phyloP scores from a whole-genome alignment of 371 early-diverging fungal species.

The Conidiobolus incongruus region DNA sequence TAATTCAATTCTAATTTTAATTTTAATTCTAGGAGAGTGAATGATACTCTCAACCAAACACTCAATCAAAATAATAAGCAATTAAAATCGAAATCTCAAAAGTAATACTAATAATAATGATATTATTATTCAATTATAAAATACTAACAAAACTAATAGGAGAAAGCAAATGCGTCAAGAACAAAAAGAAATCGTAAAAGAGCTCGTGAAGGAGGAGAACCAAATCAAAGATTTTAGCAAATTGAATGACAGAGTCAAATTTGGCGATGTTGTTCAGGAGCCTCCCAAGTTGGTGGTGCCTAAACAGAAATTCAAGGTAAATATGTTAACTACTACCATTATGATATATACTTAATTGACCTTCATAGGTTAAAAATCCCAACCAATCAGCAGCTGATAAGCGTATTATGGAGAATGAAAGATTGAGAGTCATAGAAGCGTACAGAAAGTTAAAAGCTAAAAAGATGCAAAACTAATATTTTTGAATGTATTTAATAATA shows the following conservation, averaged over 20 bases:
- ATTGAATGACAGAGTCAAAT: constrained; percentile 1
- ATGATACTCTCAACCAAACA: not conserved
- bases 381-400: not conserved
- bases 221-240: constrained; percentile 1
- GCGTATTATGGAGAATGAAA: constrained; percentile 1
- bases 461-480: no score
- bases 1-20: no score
- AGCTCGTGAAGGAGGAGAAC: not conserved
- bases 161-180: not conserved
- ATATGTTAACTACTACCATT: no score
- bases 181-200: not conserved
- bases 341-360: no score
- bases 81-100: not conserved
- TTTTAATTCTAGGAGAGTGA: no score
- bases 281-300: not conserved
- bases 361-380: not conserved
- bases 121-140: not conserved
- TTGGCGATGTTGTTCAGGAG: constrained; percentile 4
- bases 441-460: not conserved
- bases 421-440: not conserved
- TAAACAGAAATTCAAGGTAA: constrained; percentile 3
- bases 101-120: not conserved
- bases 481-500: no score
- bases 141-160: not conserved
- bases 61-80: not conserved